phyloP scores from a whole-genome alignment of 2,329 filamentous ascomycete species.

The Colletotrichum costaricense region DNA sequence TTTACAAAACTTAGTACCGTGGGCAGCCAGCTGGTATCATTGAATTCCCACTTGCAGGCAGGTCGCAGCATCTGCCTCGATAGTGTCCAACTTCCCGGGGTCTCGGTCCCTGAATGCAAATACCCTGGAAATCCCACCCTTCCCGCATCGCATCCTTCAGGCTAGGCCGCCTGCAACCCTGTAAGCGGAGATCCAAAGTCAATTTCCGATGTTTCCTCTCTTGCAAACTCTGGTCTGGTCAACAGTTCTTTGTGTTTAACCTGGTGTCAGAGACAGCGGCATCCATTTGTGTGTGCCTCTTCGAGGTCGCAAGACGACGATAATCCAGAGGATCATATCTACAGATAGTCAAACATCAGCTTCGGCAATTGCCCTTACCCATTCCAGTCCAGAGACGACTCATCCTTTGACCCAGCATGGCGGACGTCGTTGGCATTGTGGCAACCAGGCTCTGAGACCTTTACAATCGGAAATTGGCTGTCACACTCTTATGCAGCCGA shows the following conservation, averaged over 20 bases:
- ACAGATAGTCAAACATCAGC: not conserved
- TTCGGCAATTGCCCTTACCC: not conserved
- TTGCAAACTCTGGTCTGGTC: not conserved
- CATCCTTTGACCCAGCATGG: not conserved
- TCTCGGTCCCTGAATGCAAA: not conserved
- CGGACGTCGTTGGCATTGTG: not conserved
- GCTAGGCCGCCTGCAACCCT: not conserved
- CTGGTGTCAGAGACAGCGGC: not conserved
- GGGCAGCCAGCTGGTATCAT: not conserved
- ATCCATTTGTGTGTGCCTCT: not conserved
- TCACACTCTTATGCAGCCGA: not conserved
- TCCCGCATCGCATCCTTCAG: not conserved
- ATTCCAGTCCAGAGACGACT: not conserved
- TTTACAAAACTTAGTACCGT: not conserved
- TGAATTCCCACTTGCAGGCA: not conserved
- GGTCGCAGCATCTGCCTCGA: not conserved
- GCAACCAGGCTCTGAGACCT: not conserved
- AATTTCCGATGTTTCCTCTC: not conserved
- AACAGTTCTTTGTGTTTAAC: not conserved
- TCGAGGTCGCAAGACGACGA: not conserved
- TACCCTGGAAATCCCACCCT: slow-evolving; percentile 1
- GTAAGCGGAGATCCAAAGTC: not conserved
- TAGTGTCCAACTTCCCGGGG: not conserved
- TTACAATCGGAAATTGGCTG: slow-evolving; percentile 10
- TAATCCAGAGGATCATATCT: too few relatives aligned